Evolutionary conservation across 2,329 filamentous ascomycete species (phyloP).

Genomic region (Helminthosporium solani): DNA sequence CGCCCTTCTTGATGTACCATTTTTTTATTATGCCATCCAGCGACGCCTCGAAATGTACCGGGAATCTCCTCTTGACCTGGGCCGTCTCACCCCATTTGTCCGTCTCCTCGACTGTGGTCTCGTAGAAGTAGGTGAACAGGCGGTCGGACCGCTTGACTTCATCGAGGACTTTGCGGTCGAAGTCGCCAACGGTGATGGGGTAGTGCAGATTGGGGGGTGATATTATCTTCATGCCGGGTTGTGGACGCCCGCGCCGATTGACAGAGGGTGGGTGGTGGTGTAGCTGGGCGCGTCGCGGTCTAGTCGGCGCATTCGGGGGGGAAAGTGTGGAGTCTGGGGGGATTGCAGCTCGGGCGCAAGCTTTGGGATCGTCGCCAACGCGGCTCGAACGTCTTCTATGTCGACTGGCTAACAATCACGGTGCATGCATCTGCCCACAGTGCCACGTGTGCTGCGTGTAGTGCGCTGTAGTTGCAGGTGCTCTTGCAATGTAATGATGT

Average conservation of each 20-base stretch:
- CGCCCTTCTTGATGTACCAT: constrained; percentile 71
- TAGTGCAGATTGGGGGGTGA: constrained; percentile 68
- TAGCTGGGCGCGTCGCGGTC: constrained; percentile 28
- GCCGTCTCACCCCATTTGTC: constrained; percentile 74
- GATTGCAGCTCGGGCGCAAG: too few species aligned
- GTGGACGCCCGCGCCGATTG: constrained; percentile 34
- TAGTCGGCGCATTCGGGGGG: constrained; percentile 36
- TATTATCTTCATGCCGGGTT: constrained; percentile 49
- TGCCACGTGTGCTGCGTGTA: too few species aligned
- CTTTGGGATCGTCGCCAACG: too few species aligned
- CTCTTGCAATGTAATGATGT: too few species aligned
- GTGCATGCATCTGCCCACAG: too few species aligned
- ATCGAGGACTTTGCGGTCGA: constrained; percentile 76
- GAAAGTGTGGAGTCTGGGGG: constrained; percentile 15
- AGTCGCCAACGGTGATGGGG: constrained; percentile 86
- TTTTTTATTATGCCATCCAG: constrained; percentile 74
- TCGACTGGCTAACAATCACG: too few species aligned
- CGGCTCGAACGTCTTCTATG: too few species aligned
- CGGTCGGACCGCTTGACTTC: constrained; percentile 72
- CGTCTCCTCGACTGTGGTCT: constrained; percentile 66
- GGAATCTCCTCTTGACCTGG: constrained; percentile 68
- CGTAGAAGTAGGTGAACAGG: constrained; percentile 85
- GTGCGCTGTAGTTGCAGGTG: too few species aligned
- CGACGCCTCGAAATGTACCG: constrained; percentile 78
- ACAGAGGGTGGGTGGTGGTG: constrained; percentile 9